Evolutionary conservation across 768 basidiomycete genomes (phyloP), one percentile per base, ranked within the genome.

Genomic region (Lentinula lateritia): DNA sequence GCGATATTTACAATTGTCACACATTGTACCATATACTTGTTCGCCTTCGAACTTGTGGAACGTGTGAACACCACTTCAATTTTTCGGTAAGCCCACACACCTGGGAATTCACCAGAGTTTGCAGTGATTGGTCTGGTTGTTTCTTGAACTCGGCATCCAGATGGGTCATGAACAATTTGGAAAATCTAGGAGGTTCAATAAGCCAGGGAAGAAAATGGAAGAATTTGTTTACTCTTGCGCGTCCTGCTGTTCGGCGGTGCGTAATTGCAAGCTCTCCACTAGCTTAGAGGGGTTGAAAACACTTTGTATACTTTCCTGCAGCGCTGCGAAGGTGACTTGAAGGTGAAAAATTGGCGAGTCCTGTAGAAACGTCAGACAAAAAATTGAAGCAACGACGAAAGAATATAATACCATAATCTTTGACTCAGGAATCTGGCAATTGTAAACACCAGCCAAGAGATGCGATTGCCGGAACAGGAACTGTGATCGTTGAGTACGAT

Each of bases 161-260:
- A 68, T 94, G 89, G 12, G 87, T 86, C 84, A 98, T 90, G 74
- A 98, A 96, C 16, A 98, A 81, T 67, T 98, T 98, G 2, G 93
- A 94, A 70, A 98, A 96, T 70, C 94, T 95, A 69, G 1, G 32
- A 28, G 28, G 28, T 28, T 28, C 18, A 32, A 32, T 39, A 34
- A 64, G 6, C 63, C 61, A 65, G 59, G 38, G 56, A 13, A 46
- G 3, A 10, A 16, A 8, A 32, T 28, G 43, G 46, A 28, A 35
- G 42, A 64, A 39, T 48, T 16, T 35, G 35, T 85, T 58, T 68
- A 97, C 93, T 98, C 96, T 73, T 95, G 93, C 35, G 96, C 95
- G 75, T 98, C 96, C 74, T 98, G 95, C 69, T 98, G 96, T 69
- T 97, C 92, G 4, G 88, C 80, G 1, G 88, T 86, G 18, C 88